These are phyloP conservation scores for Aureobasidium uvarum DNA, from an alignment of 2,329 filamentous ascomycete species.

Conservation along the genomic window DNA sequence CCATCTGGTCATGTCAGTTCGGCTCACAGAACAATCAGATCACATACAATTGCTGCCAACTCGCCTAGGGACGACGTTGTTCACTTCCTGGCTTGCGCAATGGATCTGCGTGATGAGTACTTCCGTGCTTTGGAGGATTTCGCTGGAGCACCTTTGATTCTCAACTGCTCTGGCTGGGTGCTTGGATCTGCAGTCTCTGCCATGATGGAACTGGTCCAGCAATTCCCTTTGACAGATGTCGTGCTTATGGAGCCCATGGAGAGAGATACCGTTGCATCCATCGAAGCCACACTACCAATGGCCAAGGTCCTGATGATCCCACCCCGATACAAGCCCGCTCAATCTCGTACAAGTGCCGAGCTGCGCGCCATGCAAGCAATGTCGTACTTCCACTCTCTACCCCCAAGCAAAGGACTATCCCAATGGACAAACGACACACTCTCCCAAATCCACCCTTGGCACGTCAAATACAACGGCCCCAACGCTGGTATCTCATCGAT, in stretches of 20 bases:
- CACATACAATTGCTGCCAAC: slow-evolving; percentile 65
- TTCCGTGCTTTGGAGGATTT: slow-evolving; percentile 46
- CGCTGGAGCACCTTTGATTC: slow-evolving; percentile 57
- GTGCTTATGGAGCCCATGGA: slow-evolving; percentile 62
- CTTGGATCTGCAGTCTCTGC: slow-evolving; percentile 67
- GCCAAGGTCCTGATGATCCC: slow-evolving; percentile 55
- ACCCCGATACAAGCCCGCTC: slow-evolving; percentile 58
- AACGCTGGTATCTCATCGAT: slow-evolving; percentile 61
- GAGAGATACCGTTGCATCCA: slow-evolving; percentile 30
- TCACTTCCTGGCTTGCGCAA: slow-evolving; percentile 63
- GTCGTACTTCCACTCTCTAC: slow-evolving; percentile 66
- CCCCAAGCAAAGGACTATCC: slow-evolving; percentile 29
- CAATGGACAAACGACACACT: slow-evolving; percentile 58
- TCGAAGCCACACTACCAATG: slow-evolving; percentile 52
- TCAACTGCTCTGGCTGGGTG: slow-evolving; percentile 75
- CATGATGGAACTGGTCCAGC: slow-evolving; percentile 56
- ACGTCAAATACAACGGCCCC: slow-evolving; percentile 58
- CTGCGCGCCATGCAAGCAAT: slow-evolving; percentile 73
- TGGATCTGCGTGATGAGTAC: slow-evolving; percentile 63
- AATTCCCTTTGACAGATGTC: slow-evolving; percentile 58
- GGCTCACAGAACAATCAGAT: slow-evolving; percentile 46
- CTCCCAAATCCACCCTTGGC: slow-evolving; percentile 58
- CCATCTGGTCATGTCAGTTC: slow-evolving; percentile 40
- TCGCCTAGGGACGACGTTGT: slow-evolving; percentile 65
- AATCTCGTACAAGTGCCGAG: slow-evolving; percentile 62